A percentile compares a stretch with the other conserved stretches of the same genome.
Conservation (phyloP, 371 early-diverging fungal genomes). For the Apophysomyces elegans region DNA sequence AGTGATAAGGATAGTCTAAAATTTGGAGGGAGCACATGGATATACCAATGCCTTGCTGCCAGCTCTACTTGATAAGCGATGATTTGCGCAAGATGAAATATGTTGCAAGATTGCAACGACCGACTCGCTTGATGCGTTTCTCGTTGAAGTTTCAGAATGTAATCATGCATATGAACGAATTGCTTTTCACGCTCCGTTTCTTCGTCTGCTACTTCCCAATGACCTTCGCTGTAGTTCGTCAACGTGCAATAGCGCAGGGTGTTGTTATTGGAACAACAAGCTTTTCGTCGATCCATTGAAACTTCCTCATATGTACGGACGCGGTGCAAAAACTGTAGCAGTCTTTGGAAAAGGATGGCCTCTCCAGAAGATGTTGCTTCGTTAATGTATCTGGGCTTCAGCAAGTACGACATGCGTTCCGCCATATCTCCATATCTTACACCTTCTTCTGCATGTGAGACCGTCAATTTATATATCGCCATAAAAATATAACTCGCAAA, state of each 20-base stretch:
- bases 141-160: conserved; percentile 12
- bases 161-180: conserved; percentile 16
- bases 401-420: conserved; percentile 27
- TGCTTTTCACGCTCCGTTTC: background rate
- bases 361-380: background rate
- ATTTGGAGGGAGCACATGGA: conserved; percentile 5
- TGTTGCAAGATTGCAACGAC: background rate
- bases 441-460: conserved; percentile 15
- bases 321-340: conserved; percentile 14
- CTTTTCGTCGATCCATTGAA: conserved; percentile 1
- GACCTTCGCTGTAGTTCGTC: background rate
- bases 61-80: conserved; percentile 14
- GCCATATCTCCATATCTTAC: conserved; percentile 29
- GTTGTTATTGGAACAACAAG: conserved; percentile 1
- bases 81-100: conserved; percentile 9
- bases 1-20: conserved; percentile 15
- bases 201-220: conserved; percentile 13
- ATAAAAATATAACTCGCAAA: conserved; percentile 28
- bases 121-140: conserved; percentile 14
- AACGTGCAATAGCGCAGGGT: conserved; percentile 13
- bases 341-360: conserved; percentile 13
- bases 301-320: conserved; percentile 12
- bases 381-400: conserved; percentile 16
- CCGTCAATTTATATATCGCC: conserved; percentile 28
- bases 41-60: conserved; percentile 16